Percentiles rank a stretch among this genome's conserved stretches.
phyloP scores from a whole-genome alignment of 805 yeast genomes.

The Jamesozyma lodderae region DNA sequence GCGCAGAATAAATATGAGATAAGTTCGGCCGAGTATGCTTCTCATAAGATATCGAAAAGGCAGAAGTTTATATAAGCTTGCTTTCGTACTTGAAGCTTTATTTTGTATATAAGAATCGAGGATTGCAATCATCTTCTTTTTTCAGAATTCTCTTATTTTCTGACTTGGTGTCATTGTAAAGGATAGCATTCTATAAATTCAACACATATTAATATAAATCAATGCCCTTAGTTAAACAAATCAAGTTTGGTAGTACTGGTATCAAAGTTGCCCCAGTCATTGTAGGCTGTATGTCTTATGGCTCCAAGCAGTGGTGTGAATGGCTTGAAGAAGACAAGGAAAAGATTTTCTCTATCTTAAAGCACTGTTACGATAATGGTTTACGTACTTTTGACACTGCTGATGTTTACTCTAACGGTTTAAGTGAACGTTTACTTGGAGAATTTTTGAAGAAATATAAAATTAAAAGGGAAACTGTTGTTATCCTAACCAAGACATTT shows the following conservation, averaged over 20 bases:
- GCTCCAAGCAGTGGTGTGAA: slow-evolving; percentile 36
- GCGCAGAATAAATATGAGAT: too few species aligned
- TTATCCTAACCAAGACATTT: slow-evolving; percentile 43
- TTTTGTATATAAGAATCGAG: too few species aligned
- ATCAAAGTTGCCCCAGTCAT: slow-evolving; percentile 41
- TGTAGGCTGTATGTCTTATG: slow-evolving; percentile 49
- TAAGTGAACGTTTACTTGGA: slow-evolving; percentile 42
- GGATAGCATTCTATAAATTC: too few species aligned
- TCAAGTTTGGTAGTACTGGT: slow-evolving; percentile 38
- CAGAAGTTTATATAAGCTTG: too few species aligned
- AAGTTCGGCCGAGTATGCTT: too few species aligned
- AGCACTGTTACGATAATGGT: slow-evolving; percentile 39
- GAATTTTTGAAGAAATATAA: slow-evolving; percentile 43
- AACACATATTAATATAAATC: too few species aligned
- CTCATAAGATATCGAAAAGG: too few species aligned
- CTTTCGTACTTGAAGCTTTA: too few species aligned
- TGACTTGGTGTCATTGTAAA: too few species aligned
- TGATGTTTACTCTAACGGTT: slow-evolving; percentile 39
- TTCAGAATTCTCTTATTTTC: too few species aligned
- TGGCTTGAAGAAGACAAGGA: slow-evolving; percentile 44
- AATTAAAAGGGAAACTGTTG: slow-evolving; percentile 45
- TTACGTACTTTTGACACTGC: slow-evolving; percentile 44
- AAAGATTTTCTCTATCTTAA: slow-evolving; percentile 34
- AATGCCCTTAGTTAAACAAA: slow-evolving; percentile 14
- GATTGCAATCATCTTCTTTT: too few species aligned